Base-by-base conservation (phyloP, 306 rosid species). In the Malus sieversii region DNA sequence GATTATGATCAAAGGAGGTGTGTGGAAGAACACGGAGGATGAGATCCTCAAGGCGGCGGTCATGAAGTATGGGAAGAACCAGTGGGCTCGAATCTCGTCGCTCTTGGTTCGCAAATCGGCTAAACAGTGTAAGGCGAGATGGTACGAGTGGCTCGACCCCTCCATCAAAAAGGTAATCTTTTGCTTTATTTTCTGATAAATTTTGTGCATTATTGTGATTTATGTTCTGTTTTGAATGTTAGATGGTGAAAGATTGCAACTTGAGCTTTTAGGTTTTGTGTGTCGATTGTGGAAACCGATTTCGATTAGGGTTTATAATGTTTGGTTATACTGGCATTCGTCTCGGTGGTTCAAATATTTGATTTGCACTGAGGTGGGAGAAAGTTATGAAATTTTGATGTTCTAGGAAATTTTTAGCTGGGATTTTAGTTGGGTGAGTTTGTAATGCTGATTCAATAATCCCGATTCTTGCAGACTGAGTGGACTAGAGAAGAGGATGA, bases 401-500 rank as follows among this genome's bases (percentile, higher is more conserved):
- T 20, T 14, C 20, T 22, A 27, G 3, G 8, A 7, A 4, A 18
- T 20, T n/a, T 68, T 30, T 20, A 22, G 48, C 35, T 32, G 62
- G 51, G 7, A 7, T 29, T 23, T 78, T 42, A 60, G 32, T 68
- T 32, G 32, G 46, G 62, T 68, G 61, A 64, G 25, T 38, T 27
- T 60, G 58, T 62, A 46, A 66, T 80, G 73, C 61, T 72, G 69
- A 45, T 78, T 62, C 68, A 42, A 64, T 76, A 29, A 52, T 10
- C 67, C 2, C 67, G 69, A 58, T 60, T 79, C 45, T 75, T 85
- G 76, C 45, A 90, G 93, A 93, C 97, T 25, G 98, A 93, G 87
- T 93, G 98, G 98, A 93, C 97, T 5, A 82, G 98, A 77, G 98
- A 93, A 82, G 98, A 93, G 81, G 98, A 93, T 88, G 97, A 93